Conservation (phyloP, 2,329 filamentous ascomycete species). For the Paraphoma sp. region DNA sequence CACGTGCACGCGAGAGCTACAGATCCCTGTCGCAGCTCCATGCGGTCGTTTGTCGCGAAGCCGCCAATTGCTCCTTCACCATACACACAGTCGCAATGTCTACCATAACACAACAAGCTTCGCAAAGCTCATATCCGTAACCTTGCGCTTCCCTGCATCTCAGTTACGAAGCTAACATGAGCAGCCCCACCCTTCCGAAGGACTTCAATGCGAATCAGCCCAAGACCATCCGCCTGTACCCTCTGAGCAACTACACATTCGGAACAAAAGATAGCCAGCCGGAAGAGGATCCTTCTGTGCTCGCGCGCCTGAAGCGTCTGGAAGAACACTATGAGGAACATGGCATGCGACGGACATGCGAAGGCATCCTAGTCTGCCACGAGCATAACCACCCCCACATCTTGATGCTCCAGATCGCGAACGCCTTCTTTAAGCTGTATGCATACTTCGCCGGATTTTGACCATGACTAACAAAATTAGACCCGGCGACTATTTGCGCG, state of each 20-base stretch:
- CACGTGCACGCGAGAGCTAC: slow-evolving; percentile 6
- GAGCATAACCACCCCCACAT: slow-evolving; percentile 99
- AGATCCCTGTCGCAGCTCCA: slow-evolving; percentile 19
- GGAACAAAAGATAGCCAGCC: slow-evolving; percentile 98
- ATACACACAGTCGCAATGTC: slow-evolving; percentile 66
- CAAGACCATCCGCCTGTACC: slow-evolving; percentile 86
- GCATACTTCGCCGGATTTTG: slow-evolving; percentile 21
- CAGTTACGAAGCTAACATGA: slow-evolving; percentile 7
- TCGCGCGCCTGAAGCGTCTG: slow-evolving; percentile 89
- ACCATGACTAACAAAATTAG: slow-evolving; percentile 44
- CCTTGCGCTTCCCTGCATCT: neutral
- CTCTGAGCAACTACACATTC: slow-evolving; percentile 98
- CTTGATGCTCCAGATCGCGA: slow-evolving; percentile 98
- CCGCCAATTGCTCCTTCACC: slow-evolving; percentile 7
- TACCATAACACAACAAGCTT: slow-evolving; percentile 76
- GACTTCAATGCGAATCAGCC: slow-evolving; percentile 91
- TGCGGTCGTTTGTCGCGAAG: slow-evolving; percentile 19
- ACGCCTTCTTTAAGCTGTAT: slow-evolving; percentile 96
- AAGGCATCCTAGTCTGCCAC: slow-evolving; percentile 96
- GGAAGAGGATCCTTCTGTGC: slow-evolving; percentile 94
- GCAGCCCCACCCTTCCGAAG: slow-evolving; percentile 75
- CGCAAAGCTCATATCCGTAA: slow-evolving; percentile 77
- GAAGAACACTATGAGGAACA: slow-evolving; percentile 91
- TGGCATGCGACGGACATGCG: slow-evolving; percentile 96
- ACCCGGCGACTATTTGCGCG: slow-evolving; percentile 90